Evolutionary conservation across 192 early-diverging fungal genomes (phyloP).

Genomic region (Powellomyces hirtus): DNA sequence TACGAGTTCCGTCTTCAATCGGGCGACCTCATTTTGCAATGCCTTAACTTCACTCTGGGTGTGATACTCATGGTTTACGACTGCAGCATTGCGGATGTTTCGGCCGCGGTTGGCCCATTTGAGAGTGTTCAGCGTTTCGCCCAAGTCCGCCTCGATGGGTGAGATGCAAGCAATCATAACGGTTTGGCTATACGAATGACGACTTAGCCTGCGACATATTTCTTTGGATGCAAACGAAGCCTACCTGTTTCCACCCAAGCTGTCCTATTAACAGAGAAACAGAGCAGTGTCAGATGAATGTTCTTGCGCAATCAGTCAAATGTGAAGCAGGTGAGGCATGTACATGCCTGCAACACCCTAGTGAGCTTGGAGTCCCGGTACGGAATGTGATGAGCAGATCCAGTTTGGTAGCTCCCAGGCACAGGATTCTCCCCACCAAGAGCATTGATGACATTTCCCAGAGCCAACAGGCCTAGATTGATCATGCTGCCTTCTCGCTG

Average conservation of each 20-base stretch:
- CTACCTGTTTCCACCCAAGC: too few relatives aligned
- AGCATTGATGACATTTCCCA: conserved; percentile 97
- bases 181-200: too few relatives aligned
- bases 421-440: conserved; percentile 68
- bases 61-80: conserved; percentile 23
- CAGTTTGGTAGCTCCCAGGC: too few relatives aligned
- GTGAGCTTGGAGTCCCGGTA: conserved; percentile 98
- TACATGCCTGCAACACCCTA: conserved; percentile 86
- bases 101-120: conserved; percentile 94
- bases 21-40: conserved; percentile 23
- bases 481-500: conserved; percentile 95
- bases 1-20: conserved; percentile 17
- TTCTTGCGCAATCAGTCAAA: too few relatives aligned
- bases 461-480: conserved; percentile 89
- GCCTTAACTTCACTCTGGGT: conserved; percentile 22
- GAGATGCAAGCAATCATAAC: conserved; percentile 95
- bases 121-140: conserved; percentile 93
- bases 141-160: conserved; percentile 76
- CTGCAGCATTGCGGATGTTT: conserved; percentile 89
- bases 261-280: too few relatives aligned
- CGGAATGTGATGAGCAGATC: conserved; percentile 84
- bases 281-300: too few relatives aligned
- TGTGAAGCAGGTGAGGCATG: too few relatives aligned
- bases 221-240: too few relatives aligned
- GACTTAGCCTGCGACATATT: too few relatives aligned